A percentile compares a stretch with the other conserved stretches of the same genome.
These are phyloP conservation scores for Botrytis squamosa DNA, from an alignment of 2,329 filamentous ascomycete species.

Conservation along the genomic window DNA sequence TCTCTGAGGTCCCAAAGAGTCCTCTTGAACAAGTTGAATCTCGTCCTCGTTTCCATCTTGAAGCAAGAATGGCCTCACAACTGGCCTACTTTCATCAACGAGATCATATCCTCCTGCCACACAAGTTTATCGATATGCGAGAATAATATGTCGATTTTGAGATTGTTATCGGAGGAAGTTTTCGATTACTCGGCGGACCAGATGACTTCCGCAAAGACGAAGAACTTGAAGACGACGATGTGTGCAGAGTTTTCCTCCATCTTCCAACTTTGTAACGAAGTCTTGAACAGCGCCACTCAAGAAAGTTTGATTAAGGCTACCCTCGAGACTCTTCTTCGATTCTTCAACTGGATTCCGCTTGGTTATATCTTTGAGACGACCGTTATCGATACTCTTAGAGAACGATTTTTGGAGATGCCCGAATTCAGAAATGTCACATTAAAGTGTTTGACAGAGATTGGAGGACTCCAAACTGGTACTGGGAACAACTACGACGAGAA, in stretches of 20 bases:
- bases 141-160: constrained; percentile 99
- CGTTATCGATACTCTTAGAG: constrained; percentile 90
- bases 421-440: constrained; percentile 97
- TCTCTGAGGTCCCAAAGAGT: constrained; percentile 80
- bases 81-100: constrained; percentile 99
- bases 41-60: constrained; percentile 93
- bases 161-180: constrained; percentile 93
- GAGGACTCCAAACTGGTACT: constrained; percentile 80
- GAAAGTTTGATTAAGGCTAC: constrained; percentile 92
- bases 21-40: constrained; percentile 95
- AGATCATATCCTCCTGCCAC: constrained; percentile 95
- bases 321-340: constrained; percentile 88
- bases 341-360: constrained; percentile 98
- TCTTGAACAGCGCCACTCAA: constrained; percentile 85
- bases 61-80: constrained; percentile 99
- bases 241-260: constrained; percentile 98
- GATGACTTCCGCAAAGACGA: constrained; percentile 98
- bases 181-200: constrained; percentile 99
- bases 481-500: constrained; percentile 85
- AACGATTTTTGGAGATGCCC: constrained; percentile 85
- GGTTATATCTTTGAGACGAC: constrained; percentile 99
- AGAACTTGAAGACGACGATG: constrained; percentile 97
- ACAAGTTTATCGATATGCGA: constrained; percentile 96
- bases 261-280: constrained; percentile 95
- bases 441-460: constrained; percentile 96